Base-by-base conservation (phyloP, 441 rosid species). In the Codiaeum variegatum region DNA sequence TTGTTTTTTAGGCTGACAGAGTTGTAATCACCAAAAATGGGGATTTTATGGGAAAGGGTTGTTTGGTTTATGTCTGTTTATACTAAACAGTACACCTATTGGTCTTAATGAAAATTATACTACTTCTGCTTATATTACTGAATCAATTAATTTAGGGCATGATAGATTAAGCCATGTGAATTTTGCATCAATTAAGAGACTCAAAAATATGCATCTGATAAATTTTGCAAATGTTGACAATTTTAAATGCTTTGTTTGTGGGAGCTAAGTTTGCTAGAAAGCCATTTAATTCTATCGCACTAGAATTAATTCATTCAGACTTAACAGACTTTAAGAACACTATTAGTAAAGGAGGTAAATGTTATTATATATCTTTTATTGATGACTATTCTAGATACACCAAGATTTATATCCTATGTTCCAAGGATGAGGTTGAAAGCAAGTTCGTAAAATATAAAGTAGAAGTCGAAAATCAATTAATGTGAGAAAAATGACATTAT, bases 381-480 rank as follows among this genome's bases (percentile, higher is more conserved):
- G 46, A 49, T 67, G 71, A 67, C 5, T 67, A 51, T 52, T 51
- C 61, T 32, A 67, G 59, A 26, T 67, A 51, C 5, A 67, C 61
- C 9, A 26, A 67, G 12, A 28, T 52, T 0, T 67, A 67, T 7
- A 3, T 49, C 2, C 19, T 67, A 12, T 51, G 52, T 19, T 62
- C 58, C 6, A 11, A 18, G 18, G 63, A 59, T 2, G 7, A 59
- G 19, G 34, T 8, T 28, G 11, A 1, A 31, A 4, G 32, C 5
- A 32, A 0, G 0, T 61, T 61, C 32, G 3, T 59, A 11, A 29
- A 59, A 13, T 59, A 29, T 59, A 59, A 59, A 29, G 34, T 8
- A 7, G 42, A 31, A 6, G 42, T 61, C 6, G 42, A 61, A 31
- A 31, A 61, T 15, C 65, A 61, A 31, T 19, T 61, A 3, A 42